Evolutionary conservation across 177 flowering plant genomes (phyloP).

Genomic region (Tripterygium wilfordii): DNA sequence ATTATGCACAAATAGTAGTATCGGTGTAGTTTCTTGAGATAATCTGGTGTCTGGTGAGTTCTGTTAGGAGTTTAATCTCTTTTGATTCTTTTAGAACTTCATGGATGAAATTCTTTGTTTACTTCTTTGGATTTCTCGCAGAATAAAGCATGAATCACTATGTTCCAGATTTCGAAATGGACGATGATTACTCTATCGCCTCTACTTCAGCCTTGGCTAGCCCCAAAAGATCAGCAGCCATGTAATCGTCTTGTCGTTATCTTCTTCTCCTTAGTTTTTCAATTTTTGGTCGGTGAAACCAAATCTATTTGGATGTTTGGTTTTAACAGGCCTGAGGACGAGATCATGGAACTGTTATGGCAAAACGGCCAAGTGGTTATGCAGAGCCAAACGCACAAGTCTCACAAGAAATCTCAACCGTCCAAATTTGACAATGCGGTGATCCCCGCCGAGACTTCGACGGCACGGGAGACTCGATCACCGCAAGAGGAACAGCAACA

Average conservation of each 20-base stretch:
- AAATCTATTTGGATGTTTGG: neutral
- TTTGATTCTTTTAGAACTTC: too few species aligned
- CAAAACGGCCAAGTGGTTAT: slow-evolving; percentile 63
- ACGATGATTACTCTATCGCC: slow-evolving; percentile 33
- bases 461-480: slow-evolving; percentile 13
- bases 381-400: slow-evolving; percentile 51
- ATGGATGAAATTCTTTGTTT: too few species aligned
- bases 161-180: slow-evolving; percentile 60
- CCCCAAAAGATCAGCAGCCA: slow-evolving; percentile 24
- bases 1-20: too few species aligned
- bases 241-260: too few species aligned
- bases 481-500: slow-evolving; percentile 15
- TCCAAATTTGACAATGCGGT: slow-evolving; percentile 16
- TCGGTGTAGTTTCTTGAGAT: too few species aligned
- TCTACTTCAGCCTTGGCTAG: slow-evolving; percentile 22
- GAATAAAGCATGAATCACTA: slow-evolving; percentile 50
- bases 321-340: slow-evolving; percentile 55
- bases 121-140: too few species aligned
- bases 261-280: too few species aligned
- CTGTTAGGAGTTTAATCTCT: too few species aligned
- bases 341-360: slow-evolving; percentile 82
- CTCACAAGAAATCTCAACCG: slow-evolving; percentile 27
- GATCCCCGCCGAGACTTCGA: slow-evolving; percentile 13
- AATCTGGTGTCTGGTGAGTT: too few species aligned
- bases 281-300: too few species aligned